Conservation (phyloP, 2,329 filamentous ascomycete species). For the Chrysoporthe cubensis region DNA sequence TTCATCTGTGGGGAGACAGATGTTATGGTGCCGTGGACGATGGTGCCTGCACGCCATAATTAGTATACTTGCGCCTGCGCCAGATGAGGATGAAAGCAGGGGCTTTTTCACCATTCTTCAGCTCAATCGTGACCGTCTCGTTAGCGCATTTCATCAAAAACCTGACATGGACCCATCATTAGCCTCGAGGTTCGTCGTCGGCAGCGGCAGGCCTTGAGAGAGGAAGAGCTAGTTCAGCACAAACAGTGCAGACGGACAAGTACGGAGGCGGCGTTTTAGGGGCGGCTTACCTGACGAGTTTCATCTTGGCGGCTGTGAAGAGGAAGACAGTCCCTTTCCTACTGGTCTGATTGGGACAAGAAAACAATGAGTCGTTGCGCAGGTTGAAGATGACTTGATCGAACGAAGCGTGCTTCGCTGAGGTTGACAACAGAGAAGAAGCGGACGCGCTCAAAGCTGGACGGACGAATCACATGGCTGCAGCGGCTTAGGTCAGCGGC, state of each 20-base stretch:
- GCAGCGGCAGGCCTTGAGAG: conserved; percentile 24
- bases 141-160: conserved; percentile 99
- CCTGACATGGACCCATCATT: conserved; percentile 53
- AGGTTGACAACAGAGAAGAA: conserved; percentile 5
- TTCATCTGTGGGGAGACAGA: conserved; percentile 99
- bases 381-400: conserved; percentile 1
- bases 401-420: neutral
- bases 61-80: neutral
- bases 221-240: conserved; percentile 39
- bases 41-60: conserved; percentile 67
- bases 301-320: conserved; percentile 66
- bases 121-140: conserved; percentile 96
- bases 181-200: conserved; percentile 35
- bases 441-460: conserved; percentile 25
- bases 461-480: conserved; percentile 14
- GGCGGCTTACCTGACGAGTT: conserved; percentile 87
- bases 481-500: conserved; percentile 18
- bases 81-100: neutral
- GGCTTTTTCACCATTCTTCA: conserved; percentile 82
- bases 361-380: conserved; percentile 7
- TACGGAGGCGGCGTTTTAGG: conserved; percentile 30
- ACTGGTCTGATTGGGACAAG: neutral
- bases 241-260: conserved; percentile 24
- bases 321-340: neutral
- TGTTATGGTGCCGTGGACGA: conserved; percentile 94